Conservation (phyloP, 2,329 filamentous ascomycete species). For the Ceratocystis destructans region DNA sequence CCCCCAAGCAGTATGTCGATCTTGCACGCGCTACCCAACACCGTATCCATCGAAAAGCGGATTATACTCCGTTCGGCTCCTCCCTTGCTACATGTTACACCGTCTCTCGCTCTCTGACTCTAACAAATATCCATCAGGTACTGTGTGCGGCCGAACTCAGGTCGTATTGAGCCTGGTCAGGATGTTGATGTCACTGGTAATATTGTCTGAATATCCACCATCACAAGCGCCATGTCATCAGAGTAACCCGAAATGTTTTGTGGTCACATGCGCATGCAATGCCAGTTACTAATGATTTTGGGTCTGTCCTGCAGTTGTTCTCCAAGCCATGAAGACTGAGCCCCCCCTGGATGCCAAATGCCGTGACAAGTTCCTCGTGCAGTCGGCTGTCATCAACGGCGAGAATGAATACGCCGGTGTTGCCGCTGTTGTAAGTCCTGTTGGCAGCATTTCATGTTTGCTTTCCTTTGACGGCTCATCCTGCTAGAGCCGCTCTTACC, state of each 20-base stretch:
- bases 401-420: constrained; percentile 77
- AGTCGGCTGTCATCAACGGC: constrained; percentile 70
- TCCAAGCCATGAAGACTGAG: constrained; percentile 96
- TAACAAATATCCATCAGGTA: constrained; percentile 47
- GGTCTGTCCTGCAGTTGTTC: constrained; percentile 49
- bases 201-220: constrained; percentile 22
- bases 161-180: constrained; percentile 80
- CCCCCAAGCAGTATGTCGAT: constrained; percentile 78
- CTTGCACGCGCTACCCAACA: neutral
- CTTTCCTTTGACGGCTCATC: neutral
- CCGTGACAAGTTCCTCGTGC: constrained; percentile 94
- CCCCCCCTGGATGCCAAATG: constrained; percentile 76
- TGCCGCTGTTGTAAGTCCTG: constrained; percentile 55
- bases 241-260: neutral
- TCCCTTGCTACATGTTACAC: neutral
- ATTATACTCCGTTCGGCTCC: constrained; percentile 4
- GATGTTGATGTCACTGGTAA: constrained; percentile 86
- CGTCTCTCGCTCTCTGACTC: neutral
- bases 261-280: constrained; percentile 22
- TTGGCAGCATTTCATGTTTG: neutral
- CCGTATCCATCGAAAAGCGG: neutral
- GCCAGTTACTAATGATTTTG: neutral
- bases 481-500: neutral
- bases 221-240: neutral
- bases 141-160: constrained; percentile 93